Base-by-base conservation (phyloP, 768 basidiomycete species). In the Terana coerulea region DNA sequence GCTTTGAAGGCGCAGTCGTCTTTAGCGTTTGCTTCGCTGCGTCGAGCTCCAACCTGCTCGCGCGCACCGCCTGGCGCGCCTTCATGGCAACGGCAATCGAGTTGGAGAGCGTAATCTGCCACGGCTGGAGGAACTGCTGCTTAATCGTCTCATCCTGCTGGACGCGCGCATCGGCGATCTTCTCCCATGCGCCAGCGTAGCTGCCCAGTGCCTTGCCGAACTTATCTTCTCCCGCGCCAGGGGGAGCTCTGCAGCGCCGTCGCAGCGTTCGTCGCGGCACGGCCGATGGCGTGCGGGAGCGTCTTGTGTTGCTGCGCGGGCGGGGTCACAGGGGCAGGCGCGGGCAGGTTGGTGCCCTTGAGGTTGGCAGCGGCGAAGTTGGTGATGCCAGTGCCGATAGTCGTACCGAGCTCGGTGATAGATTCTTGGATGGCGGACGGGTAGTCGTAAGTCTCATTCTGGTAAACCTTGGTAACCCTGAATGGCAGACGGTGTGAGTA, bases 11-110 rank as follows among this genome's bases (percentile, higher is more conserved):
- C 54, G 64, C 67, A 1, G 91, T 85, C 37, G 69, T 83, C 79
- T 97, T 97, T 60, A 97, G 69, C 89, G 80, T 72, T 67, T 93
- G 91, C 71, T 93, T 93, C 6, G 91, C 92, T 34, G 91, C 79
- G 65, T 97, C 95, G 51, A 98, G 75, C 74, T 95, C 92, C 46
- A 97, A 75, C 57, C 92, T 72, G 65, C 88, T 90, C 12, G 77
- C 72, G 31, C 83, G 76, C 30, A 94, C 91, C 0, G 88, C 87
- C 67, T 88, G 84, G 42, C 91, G 79, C 0, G 95, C 93, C 74
- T 93, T 95, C 80, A 98, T 81, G 15, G 97, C 97, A 14, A 97
- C 84, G 8, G 81, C 77, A 64, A 99, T 84, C 47, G 84, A 85
- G 17, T 87, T 85, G 57, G 82, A 80, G 54, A 98, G 71, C 5